Evolutionary conservation across 2,329 filamentous ascomycete genomes (phyloP).

Genomic region (Periconia digitata): DNA sequence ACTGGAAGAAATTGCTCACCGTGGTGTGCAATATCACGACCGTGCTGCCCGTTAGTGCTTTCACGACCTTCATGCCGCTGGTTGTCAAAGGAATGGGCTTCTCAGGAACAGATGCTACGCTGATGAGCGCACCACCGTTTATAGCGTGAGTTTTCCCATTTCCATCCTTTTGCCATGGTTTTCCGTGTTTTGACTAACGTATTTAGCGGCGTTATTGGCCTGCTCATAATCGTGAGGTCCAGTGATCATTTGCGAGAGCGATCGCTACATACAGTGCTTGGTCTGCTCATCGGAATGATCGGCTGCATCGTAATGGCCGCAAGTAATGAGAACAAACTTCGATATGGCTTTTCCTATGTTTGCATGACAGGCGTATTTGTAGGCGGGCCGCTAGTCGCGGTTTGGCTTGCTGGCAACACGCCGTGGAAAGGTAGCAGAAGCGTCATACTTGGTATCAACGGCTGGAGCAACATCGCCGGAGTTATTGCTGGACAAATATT

Average conservation of each 20-base stretch:
- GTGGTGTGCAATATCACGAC: slow-evolving; percentile 7
- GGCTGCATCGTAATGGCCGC: slow-evolving; percentile 5
- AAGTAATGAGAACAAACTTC: not conserved
- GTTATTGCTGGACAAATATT: slow-evolving; percentile 3
- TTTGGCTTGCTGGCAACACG: slow-evolving; percentile 13
- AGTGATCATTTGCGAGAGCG: slow-evolving; percentile 1
- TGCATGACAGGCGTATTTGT: slow-evolving; percentile 10
- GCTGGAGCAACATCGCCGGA: slow-evolving; percentile 11
- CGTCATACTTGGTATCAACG: slow-evolving; percentile 10
- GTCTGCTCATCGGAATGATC: slow-evolving; percentile 4
- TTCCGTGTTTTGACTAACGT: no score
- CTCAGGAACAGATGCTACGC: slow-evolving; percentile 1
- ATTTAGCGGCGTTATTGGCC: not conserved
- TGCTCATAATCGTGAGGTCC: slow-evolving; percentile 4
- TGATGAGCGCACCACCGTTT: slow-evolving; percentile 13
- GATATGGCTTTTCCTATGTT: slow-evolving; percentile 10
- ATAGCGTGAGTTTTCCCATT: slow-evolving; percentile 3
- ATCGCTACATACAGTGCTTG: slow-evolving; percentile 7
- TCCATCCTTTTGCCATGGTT: no score
- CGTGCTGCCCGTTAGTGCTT: slow-evolving; percentile 6
- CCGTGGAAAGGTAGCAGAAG: slow-evolving; percentile 7
- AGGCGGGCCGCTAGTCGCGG: slow-evolving; percentile 8
- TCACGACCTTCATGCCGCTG: slow-evolving; percentile 7
- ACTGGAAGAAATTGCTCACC: slow-evolving; percentile 11
- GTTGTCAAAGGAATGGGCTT: slow-evolving; percentile 12